Percentiles rank a stretch among this genome's conserved stretches.
These are phyloP conservation scores for Annulohypoxylon moriforme DNA, from an alignment of 495 filamentous ascomycete genomes.

Conservation along the genomic window DNA sequence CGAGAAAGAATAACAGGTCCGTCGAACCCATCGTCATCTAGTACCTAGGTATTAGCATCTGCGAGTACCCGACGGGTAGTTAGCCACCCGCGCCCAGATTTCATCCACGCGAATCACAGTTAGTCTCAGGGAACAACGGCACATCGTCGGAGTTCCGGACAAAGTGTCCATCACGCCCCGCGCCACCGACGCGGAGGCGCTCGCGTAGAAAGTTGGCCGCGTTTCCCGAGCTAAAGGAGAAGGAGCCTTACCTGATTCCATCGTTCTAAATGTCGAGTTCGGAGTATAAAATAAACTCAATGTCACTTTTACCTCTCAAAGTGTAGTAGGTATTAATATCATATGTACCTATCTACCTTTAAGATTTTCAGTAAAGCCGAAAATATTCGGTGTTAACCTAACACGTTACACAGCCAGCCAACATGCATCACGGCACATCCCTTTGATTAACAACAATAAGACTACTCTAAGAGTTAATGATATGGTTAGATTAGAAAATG, in stretches of 20 bases:
- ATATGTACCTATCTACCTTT: too few species aligned
- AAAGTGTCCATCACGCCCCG: constrained; percentile 29
- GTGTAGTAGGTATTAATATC: too few species aligned
- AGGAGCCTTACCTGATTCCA: constrained; percentile 15
- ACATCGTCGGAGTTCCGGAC: constrained; percentile 47
- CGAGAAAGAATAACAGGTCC: not conserved
- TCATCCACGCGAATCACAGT: constrained; percentile 60
- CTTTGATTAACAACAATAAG: too few species aligned
- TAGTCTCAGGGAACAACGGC: constrained; percentile 57
- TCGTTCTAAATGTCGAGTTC: not conserved
- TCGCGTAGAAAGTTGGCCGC: constrained; percentile 46
- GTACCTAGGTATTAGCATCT: not conserved
- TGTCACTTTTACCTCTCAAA: too few species aligned
- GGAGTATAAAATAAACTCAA: too few species aligned
- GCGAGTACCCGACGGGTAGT: not conserved
- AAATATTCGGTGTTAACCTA: too few species aligned
- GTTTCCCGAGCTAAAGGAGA: constrained; percentile 48
- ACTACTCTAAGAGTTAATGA: too few species aligned
- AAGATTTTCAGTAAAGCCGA: too few species aligned
- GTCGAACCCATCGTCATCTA: not conserved
- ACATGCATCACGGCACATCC: too few species aligned
- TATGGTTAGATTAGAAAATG: too few species aligned
- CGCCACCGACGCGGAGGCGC: constrained; percentile 11
- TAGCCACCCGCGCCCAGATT: constrained; percentile 62
- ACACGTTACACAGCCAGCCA: too few species aligned